Conservation (phyloP, 768 basidiomycete genomes). For the Podaxis sp. region DNA sequence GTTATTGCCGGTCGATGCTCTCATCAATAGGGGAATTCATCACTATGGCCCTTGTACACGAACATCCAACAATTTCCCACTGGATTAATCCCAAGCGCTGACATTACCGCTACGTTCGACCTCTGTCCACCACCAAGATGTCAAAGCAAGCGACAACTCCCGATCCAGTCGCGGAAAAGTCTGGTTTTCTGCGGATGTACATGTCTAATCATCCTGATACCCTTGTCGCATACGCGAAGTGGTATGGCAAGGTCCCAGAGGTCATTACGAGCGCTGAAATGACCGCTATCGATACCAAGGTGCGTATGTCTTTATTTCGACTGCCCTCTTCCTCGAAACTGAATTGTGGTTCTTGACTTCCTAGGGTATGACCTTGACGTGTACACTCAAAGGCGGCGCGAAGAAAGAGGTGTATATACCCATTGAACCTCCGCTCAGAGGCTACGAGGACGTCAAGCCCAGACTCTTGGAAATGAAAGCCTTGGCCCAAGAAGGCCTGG, state of each 20-base stretch:
- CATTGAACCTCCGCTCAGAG: slow-evolving; percentile 70
- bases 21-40: too few relatives aligned
- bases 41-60: too few relatives aligned
- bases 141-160: slow-evolving; percentile 18
- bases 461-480: slow-evolving; percentile 79
- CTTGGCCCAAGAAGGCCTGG: slow-evolving; percentile 74
- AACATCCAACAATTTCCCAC: too few relatives aligned
- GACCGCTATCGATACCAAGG: slow-evolving; percentile 69
- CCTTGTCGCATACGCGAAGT: slow-evolving; percentile 78
- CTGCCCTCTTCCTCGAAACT: neutral
- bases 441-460: slow-evolving; percentile 83
- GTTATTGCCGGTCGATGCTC: too few relatives aligned
- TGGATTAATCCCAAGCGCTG: too few relatives aligned
- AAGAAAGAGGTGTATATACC: slow-evolving; percentile 51
- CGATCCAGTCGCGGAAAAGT: slow-evolving; percentile 76
- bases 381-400: slow-evolving; percentile 49
- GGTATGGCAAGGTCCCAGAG: slow-evolving; percentile 64
- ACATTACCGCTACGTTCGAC: too few relatives aligned
- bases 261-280: slow-evolving; percentile 65
- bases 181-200: slow-evolving; percentile 77
- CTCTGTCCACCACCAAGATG: neutral
- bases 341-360: neutral
- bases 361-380: slow-evolving; percentile 72
- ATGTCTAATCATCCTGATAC: slow-evolving; percentile 86
- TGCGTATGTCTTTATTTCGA: slow-evolving; percentile 21